Conservation (phyloP, 441 rosid genomes). For the Erodium moschatum region DNA sequence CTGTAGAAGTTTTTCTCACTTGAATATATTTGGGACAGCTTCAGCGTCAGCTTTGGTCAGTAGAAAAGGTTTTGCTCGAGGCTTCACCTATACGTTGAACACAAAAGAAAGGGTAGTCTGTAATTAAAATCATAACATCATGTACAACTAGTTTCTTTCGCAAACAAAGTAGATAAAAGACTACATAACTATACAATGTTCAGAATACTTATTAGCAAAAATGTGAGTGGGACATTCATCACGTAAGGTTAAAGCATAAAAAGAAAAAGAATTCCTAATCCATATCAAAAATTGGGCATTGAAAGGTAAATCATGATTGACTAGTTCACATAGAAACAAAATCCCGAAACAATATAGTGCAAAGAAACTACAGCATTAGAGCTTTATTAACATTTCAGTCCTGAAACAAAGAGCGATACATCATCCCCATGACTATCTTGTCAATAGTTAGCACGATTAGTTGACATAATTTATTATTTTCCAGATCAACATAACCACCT, state of each 20-base stretch:
- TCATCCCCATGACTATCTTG: neutral
- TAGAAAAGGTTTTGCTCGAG: neutral
- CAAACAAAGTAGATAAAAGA: neutral
- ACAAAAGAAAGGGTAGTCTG: neutral
- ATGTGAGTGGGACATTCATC: no score
- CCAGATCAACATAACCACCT: neutral
- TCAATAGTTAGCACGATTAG: neutral
- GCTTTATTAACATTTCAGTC: no score
- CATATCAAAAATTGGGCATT: neutral
- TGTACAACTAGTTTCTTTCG: neutral
- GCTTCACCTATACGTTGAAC: neutral
- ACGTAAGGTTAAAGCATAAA: no score
- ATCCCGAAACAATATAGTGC: neutral
- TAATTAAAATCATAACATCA: neutral
- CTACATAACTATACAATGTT: neutral
- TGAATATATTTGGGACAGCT: neutral
- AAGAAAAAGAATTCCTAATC: no score
- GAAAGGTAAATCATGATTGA: neutral
- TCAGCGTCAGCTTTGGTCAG: neutral
- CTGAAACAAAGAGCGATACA: no score
- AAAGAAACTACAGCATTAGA: no score
- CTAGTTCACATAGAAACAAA: no score
- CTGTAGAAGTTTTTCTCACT: neutral
- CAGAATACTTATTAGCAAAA: neutral
- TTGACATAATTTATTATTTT: neutral